Percentiles rank a stretch among this genome's conserved stretches.
These are phyloP conservation scores for Chlorella sp. DNA, from an alignment of 139 green algal species.

Conservation along the genomic window DNA sequence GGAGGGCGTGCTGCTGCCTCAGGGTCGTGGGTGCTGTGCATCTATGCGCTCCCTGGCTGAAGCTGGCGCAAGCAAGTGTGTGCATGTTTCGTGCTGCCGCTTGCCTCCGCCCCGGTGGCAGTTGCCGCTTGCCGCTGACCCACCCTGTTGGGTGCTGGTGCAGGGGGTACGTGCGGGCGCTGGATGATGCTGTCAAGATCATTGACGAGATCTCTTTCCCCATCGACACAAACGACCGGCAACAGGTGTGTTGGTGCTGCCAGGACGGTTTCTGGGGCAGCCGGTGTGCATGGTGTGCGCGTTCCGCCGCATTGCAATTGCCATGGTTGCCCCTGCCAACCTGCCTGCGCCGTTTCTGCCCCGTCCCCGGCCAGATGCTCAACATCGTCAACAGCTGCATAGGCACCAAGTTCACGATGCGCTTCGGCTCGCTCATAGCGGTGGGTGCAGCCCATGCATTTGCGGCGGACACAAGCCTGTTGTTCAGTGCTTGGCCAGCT, in stretches of 20 bases:
- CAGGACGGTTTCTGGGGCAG: too few relatives aligned
- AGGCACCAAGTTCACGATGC: constrained; percentile 97
- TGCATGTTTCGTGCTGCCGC: neutral
- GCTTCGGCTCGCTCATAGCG: constrained; percentile 94
- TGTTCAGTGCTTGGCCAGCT: too few relatives aligned
- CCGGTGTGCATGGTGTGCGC: too few relatives aligned
- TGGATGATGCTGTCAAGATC: constrained; percentile 88
- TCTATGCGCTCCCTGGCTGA: too few relatives aligned
- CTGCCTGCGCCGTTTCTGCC: too few relatives aligned
- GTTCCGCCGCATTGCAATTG: too few relatives aligned
- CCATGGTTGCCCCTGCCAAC: too few relatives aligned
- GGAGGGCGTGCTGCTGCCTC: too few relatives aligned
- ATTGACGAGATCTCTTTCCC: constrained; percentile 91
- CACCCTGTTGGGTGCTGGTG: neutral
- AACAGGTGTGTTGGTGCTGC: neutral
- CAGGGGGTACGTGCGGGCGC: constrained; percentile 73
- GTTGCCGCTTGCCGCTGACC: neutral
- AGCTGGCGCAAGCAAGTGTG: too few relatives aligned
- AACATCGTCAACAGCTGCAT: constrained; percentile 97
- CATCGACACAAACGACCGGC: constrained; percentile 86
- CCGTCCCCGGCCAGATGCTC: constrained; percentile 89
- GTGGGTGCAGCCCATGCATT: constrained; percentile 76
- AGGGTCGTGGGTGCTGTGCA: too few relatives aligned
- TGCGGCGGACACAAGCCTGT: constrained; percentile 83
- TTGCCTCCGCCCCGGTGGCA: neutral